Evolutionary conservation across 1,139 yeast genomes (phyloP).

Genomic region (Casaregolazyma lundiana): DNA sequence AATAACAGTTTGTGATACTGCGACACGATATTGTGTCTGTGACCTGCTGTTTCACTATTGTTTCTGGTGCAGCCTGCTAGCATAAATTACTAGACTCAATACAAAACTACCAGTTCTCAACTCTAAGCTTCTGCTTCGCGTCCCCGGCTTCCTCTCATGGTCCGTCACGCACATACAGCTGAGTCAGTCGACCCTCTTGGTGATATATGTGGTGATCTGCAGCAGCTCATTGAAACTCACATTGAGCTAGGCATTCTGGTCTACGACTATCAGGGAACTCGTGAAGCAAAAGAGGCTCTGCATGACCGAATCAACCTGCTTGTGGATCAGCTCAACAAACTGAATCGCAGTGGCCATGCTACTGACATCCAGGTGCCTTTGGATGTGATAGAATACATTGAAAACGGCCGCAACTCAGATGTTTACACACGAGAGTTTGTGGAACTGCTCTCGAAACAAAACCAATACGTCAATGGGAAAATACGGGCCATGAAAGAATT

Average conservation of each 20-base stretch:
- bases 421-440: slow-evolving; percentile 94
- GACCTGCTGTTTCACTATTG: too few relatives aligned
- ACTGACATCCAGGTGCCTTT: slow-evolving; percentile 25
- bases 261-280: slow-evolving; percentile 89
- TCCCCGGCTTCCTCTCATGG: background rate
- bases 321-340: slow-evolving; percentile 18
- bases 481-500: slow-evolving; percentile 39
- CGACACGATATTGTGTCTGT: too few relatives aligned
- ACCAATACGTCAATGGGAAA: slow-evolving; percentile 84
- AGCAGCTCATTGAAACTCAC: slow-evolving; percentile 73
- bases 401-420: slow-evolving; percentile 95
- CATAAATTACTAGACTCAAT: too few relatives aligned
- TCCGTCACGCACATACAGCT: background rate
- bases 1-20: too few relatives aligned
- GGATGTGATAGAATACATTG: slow-evolving; percentile 52
- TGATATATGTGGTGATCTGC: slow-evolving; percentile 41
- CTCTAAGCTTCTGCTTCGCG: background rate
- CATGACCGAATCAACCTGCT: slow-evolving; percentile 31
- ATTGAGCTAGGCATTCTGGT: slow-evolving; percentile 87
- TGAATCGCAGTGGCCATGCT: slow-evolving; percentile 12
- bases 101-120: too few relatives aligned
- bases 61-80: too few relatives aligned
- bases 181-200: background rate
- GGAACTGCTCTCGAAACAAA: slow-evolving; percentile 82
- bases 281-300: slow-evolving; percentile 55